These are phyloP conservation scores for Paramyrothecium sp. DNA, from an alignment of 2,329 filamentous ascomycete species.

Conservation along the genomic window DNA sequence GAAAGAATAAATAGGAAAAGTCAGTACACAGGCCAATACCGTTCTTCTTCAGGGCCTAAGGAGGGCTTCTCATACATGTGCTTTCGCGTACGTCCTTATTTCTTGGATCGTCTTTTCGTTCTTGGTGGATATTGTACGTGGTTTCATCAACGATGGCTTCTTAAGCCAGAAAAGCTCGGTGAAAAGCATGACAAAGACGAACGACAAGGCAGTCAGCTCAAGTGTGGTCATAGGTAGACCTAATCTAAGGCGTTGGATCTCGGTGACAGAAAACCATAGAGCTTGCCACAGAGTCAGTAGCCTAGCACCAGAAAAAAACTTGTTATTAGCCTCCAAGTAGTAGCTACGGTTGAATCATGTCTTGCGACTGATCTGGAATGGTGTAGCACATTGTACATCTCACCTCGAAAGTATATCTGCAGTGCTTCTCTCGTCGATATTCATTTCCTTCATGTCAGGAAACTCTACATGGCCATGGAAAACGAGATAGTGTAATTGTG, in stretches of 20 bases:
- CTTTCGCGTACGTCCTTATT: conserved; percentile 4
- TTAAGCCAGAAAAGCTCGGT: conserved; percentile 15
- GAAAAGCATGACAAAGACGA: conserved; percentile 18
- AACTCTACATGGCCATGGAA: conserved; percentile 24
- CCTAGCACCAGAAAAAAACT: conserved; percentile 2
- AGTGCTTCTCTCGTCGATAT: conserved; percentile 27
- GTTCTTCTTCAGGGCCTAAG: too few relatives aligned
- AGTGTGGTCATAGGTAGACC: conserved; percentile 21
- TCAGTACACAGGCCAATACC: too few relatives aligned
- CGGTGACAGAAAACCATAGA: conserved; percentile 19
- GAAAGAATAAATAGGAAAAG: too few relatives aligned
- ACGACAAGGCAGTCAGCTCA: conserved; percentile 23
- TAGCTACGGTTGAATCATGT: not conserved
- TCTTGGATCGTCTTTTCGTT: conserved; percentile 8
- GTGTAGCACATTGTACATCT: not conserved
- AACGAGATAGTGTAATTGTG: conserved; percentile 28
- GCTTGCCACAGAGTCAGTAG: conserved; percentile 19
- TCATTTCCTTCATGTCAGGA: conserved; percentile 16
- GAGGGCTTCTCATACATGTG: not conserved
- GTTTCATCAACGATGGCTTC: conserved; percentile 15
- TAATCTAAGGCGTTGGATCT: conserved; percentile 12
- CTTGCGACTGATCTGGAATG: not conserved
- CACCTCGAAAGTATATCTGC: conserved; percentile 24
- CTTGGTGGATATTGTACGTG: conserved; percentile 5
- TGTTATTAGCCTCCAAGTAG: too few relatives aligned